Evolutionary conservation across 1,139 yeast species (phyloP), one percentile per base, ranked within the genome.

Genomic region (Saccharomyces hybrid): DNA sequence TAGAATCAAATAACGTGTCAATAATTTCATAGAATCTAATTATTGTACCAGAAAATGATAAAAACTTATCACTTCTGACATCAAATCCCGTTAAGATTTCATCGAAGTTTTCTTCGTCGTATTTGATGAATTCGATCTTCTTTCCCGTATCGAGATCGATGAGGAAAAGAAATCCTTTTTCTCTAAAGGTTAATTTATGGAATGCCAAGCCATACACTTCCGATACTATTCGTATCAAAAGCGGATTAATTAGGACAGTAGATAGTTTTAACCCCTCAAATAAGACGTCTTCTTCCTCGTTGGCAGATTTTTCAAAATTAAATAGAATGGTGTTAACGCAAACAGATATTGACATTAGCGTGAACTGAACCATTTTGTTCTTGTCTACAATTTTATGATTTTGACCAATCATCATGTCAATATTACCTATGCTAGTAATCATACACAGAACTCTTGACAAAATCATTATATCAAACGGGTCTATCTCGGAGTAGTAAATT

Each of bases 131-230:
- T 38, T 38, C 26, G 9, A 38, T 38, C 19, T 9, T 38, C 11
- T 38, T 9, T 11, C 44, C 44, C 5, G 44, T 38, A 21, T 38
- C 44, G 19, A 38, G 44, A 46, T 56, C 58, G 3, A 51, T 16
- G 11, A 56, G 46, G 4, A 58, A 38, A 11, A 57, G 49, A 27
- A 56, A 50, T 4, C 64, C 62, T 31, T 55, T 55, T 42, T 62
- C 64, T 31, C 57, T 58, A 2, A 56, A 34, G 2, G 63, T 55
- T 11, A 64, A 49, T 48, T 59, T 62, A 48, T 54, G 56, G 49
- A 63, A 61, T 50, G 62, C 58, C 3, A 56, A 52, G 11, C 60
- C 55, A 48, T 62, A 64, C 47, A 57, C 53, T 53, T 64, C 66
- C 3, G 62, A 54, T 19, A 64, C 21, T 2, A 55, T 55, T 32